Evolutionary conservation across 2,329 filamentous ascomycete species (phyloP), one percentile per base, ranked within the genome.

Genomic region (Pseudogymnoascus sp.): DNA sequence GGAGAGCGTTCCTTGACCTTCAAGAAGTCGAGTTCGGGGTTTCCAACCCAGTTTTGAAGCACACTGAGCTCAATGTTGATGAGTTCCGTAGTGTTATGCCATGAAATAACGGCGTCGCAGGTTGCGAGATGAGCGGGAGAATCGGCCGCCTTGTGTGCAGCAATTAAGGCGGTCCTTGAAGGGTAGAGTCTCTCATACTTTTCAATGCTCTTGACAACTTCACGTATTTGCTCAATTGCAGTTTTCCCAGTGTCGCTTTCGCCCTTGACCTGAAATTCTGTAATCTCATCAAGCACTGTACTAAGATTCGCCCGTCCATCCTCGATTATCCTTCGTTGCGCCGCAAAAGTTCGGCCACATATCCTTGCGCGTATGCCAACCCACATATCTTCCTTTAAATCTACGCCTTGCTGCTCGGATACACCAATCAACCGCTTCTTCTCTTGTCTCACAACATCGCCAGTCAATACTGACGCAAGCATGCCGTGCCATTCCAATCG

Each of bases 401-500:
- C 80, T 67, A 83, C 83, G 63, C 80, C 82, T 65, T 82, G 78
- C 68, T 82, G 80, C 62, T 87, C 85, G 11, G 81, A 80, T 3
- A 90, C 88, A 54, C 91, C 93, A 68, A 96, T 95, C 71, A 99
- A 77, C 51, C 95, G 86, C 75, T 96, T 96, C 81, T 99, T 99
- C 78, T 99, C 95, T 75, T 99, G 95, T 71, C 91, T 91, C 64
- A 99, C 93, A 7, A 99, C 95, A 74, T 99, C 95, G 68, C 95
- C 95, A 0, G 93, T 97, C 68, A 99, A 79, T 3, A 99, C 95
- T 12, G 93, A 96, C 65, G 93, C 91, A 64, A 99, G 79, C 95
- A 99, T 99, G 2, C 91, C 91, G 76, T 99, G 93, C 95, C 95
- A 99, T 76, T 99, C 95, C 23, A 99, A 80, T 51, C 93, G 83